Evolutionary conservation across 1,284 basidiomycete species (phyloP), one percentile per base, ranked within the genome.

Genomic region (Hemileia vastatrix): DNA sequence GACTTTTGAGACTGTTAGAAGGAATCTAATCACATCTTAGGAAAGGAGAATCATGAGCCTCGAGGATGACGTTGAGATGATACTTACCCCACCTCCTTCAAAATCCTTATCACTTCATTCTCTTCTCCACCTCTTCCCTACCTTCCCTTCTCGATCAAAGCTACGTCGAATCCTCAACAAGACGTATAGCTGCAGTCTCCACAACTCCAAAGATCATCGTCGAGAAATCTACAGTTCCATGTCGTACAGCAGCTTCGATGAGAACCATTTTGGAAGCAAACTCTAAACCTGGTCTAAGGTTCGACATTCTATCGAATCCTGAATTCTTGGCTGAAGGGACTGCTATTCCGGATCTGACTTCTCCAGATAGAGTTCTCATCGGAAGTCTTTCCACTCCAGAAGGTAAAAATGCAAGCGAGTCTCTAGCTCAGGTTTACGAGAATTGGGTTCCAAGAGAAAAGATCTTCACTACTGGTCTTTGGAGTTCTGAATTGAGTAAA

Each of bases 291-390:
- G 86, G 86, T 67, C 87, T 87, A 78, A 84, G 84, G 65, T 98
- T 98, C 76, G 91, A 97, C 77, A 97, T 98, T 74, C 85, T 98
- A 67, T 97, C 94, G 75, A 98, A 97, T 81, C 94, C 94, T 66
- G 93, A 98, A 77, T 98, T 98, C 81, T 81, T 98, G 54, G 94
- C 94, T 6, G 94, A 98, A 79, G 94, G 94, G 68, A 97, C 94
- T 31, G 94, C 94, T 63, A 92, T 98, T 73, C 73, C 67, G 55
- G 94, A 98, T 77, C 83, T 97, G 33, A 83, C 90, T 77, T 77
- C 76, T 23, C 94, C 94, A 11, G 94, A 98, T 79, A 87, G 94
- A 68, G 93, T 98, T 64, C 84, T 98, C 62, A 96, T 98, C 76
- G 94, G 94, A 49, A 94, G 90, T 54, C 85, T 98, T 33, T 86